Evolutionary conservation across 2,329 filamentous ascomycete species (phyloP).

Genomic region (Fusarium abutilonis): DNA sequence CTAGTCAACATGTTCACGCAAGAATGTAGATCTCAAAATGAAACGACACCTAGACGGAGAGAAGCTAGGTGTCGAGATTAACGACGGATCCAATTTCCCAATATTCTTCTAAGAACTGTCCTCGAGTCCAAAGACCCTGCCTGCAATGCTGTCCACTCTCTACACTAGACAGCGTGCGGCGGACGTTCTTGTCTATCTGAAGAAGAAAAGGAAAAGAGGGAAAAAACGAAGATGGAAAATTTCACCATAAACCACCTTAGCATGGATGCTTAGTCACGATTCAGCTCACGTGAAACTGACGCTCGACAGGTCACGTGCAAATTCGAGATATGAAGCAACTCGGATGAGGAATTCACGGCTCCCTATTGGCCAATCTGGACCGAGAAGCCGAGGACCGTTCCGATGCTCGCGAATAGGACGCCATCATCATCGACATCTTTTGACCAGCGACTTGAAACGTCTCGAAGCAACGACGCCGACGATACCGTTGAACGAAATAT

Average conservation of each 20-base stretch:
- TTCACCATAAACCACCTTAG: slow-evolving; percentile 1
- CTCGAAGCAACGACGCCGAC: slow-evolving; percentile 36
- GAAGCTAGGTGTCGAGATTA: slow-evolving; percentile 64
- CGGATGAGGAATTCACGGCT: slow-evolving; percentile 51
- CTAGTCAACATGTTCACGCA: slow-evolving; percentile 1
- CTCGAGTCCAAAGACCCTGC: slow-evolving; percentile 51
- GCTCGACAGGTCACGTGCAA: slow-evolving; percentile 42
- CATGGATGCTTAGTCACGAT: slow-evolving; percentile 12
- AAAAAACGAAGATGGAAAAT: not conserved
- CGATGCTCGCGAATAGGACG: slow-evolving; percentile 35
- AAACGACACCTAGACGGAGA: slow-evolving; percentile 63
- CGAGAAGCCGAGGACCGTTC: slow-evolving; percentile 56
- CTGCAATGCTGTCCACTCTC: slow-evolving; percentile 45
- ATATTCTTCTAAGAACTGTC: slow-evolving; percentile 58
- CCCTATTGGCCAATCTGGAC: slow-evolving; percentile 55
- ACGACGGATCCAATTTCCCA: slow-evolving; percentile 61
- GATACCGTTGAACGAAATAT: slow-evolving; percentile 36
- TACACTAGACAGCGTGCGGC: slow-evolving; percentile 48
- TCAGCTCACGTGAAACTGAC: not conserved
- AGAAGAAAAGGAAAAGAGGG: slow-evolving; percentile 50
- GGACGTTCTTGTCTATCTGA: slow-evolving; percentile 64
- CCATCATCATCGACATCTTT: slow-evolving; percentile 39
- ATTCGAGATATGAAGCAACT: slow-evolving; percentile 7
- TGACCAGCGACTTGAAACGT: slow-evolving; percentile 4
- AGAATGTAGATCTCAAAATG: slow-evolving; percentile 68